Conservation (phyloP, 768 basidiomycete genomes). For the Mycena capillaripes region DNA sequence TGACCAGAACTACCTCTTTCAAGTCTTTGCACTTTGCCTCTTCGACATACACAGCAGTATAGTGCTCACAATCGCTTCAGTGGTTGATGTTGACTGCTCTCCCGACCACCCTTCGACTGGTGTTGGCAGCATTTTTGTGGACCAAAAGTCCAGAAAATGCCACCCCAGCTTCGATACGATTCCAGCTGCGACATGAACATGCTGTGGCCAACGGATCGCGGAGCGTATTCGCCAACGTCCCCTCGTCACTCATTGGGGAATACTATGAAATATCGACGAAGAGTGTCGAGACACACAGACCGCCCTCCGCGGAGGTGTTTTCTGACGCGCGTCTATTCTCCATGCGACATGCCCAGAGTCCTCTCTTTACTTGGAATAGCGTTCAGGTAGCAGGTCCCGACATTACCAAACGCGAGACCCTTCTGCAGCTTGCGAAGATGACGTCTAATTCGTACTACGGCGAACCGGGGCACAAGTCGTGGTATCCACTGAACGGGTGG, state of each 20-base stretch:
- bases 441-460: slow-evolving; percentile 84
- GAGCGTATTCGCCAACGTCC: slow-evolving; percentile 71
- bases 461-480: slow-evolving; percentile 63
- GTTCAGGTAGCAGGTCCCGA: slow-evolving; percentile 79
- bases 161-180: slow-evolving; percentile 57
- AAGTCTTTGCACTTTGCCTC: too few species aligned
- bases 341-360: slow-evolving; percentile 54
- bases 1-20: not conserved
- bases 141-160: slow-evolving; percentile 45
- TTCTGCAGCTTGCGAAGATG: slow-evolving; percentile 91
- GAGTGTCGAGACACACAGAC: slow-evolving; percentile 57
- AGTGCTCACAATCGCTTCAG: not conserved
- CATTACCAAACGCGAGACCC: slow-evolving; percentile 75
- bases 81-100: slow-evolving; percentile 37
- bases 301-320: slow-evolving; percentile 60
- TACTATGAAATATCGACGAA: slow-evolving; percentile 59
- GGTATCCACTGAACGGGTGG: slow-evolving; percentile 75
- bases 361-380: slow-evolving; percentile 71
- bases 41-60: not conserved
- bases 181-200: slow-evolving; percentile 78
- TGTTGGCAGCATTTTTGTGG: slow-evolving; percentile 61
- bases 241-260: slow-evolving; percentile 44
- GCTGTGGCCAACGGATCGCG: slow-evolving; percentile 66
- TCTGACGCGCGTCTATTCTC: slow-evolving; percentile 52
- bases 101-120: slow-evolving; percentile 56